Percentiles rank a stretch among this genome's conserved stretches.
Evolutionary conservation across 140 eudicot species (phyloP).

Genomic region (Flaveria floridana): DNA sequence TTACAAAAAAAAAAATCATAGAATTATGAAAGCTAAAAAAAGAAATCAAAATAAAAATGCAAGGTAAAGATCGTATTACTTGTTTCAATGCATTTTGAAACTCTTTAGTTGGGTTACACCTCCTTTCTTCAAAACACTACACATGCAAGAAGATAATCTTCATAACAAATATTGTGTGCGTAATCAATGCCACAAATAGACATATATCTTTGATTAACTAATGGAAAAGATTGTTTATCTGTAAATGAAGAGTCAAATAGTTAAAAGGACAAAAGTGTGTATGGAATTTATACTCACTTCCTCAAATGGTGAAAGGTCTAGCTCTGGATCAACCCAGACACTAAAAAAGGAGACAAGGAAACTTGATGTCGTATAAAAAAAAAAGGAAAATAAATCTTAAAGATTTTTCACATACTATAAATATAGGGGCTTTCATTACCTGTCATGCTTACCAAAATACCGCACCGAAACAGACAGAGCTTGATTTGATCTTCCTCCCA

Average conservation of each 20-base stretch:
- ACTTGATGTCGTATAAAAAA: neutral
- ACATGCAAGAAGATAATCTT: constrained; percentile 21
- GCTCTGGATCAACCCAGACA: constrained; percentile 39
- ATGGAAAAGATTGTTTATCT: constrained; percentile 4
- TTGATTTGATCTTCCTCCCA: constrained; percentile 19
- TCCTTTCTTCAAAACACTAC: constrained; percentile 40
- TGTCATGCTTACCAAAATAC: constrained; percentile 37
- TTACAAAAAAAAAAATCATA: constrained; percentile 1
- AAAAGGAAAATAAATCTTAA: neutral
- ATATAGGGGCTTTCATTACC: constrained; percentile 25
- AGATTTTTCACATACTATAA: neutral
- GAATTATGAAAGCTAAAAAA: neutral
- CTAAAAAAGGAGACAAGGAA: constrained; percentile 23
- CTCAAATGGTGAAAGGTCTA: constrained; percentile 36
- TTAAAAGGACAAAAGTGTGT: neutral
- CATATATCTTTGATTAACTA: neutral
- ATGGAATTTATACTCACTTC: constrained; percentile 31
- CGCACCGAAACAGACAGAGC: constrained; percentile 28
- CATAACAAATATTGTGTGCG: neutral
- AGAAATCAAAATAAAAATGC: neutral
- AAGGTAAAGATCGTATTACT: constrained; percentile 21
- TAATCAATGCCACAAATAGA: neutral
- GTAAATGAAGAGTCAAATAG: neutral
- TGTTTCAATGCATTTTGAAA: constrained; percentile 44
- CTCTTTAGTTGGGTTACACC: constrained; percentile 34